These are phyloP conservation scores for Tulasnella sp. DNA, from an alignment of 768 basidiomycete species.

Conservation along the genomic window DNA sequence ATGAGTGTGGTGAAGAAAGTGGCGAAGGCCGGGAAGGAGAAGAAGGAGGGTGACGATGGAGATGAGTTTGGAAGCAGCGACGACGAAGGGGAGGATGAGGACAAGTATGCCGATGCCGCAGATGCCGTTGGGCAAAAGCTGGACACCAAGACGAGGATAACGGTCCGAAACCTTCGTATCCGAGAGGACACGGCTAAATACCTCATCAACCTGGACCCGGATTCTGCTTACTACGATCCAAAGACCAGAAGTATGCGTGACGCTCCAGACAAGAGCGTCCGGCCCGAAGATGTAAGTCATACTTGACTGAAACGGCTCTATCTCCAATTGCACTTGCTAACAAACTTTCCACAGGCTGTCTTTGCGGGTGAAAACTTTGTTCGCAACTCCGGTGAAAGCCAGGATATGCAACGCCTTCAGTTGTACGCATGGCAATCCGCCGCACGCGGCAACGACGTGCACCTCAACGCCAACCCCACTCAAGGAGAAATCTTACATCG, in stretches of 20 bases:
- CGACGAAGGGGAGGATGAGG: slow-evolving; percentile 94
- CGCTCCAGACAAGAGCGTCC: slow-evolving; percentile 70
- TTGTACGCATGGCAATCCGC: slow-evolving; percentile 98
- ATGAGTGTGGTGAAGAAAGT: slow-evolving; percentile 89
- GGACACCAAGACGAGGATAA: slow-evolving; percentile 97
- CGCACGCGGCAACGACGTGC: slow-evolving; percentile 90
- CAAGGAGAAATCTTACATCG: slow-evolving; percentile 90
- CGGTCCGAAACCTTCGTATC: slow-evolving; percentile 96
- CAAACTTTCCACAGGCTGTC: slow-evolving; percentile 56
- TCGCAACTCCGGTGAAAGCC: slow-evolving; percentile 89
- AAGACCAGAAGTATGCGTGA: slow-evolving; percentile 99
- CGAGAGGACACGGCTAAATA: slow-evolving; percentile 99
- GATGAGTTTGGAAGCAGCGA: slow-evolving; percentile 92
- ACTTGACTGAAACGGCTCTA: background rate
- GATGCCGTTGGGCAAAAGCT: slow-evolving; percentile 98
- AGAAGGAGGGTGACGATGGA: slow-evolving; percentile 59
- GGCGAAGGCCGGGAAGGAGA: slow-evolving; percentile 79
- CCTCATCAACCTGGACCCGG: slow-evolving; percentile 92
- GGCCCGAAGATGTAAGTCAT: slow-evolving; percentile 80
- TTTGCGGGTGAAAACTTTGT: slow-evolving; percentile 98
- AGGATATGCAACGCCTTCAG: slow-evolving; percentile 88
- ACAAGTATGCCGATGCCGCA: slow-evolving; percentile 97
- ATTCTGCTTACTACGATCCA: slow-evolving; percentile 97
- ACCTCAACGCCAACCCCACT: slow-evolving; percentile 94
- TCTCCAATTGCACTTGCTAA: slow-evolving; percentile 15